phyloP scores from a whole-genome alignment of 257 asterid species.

The Nicotiana tomentosiformis region DNA sequence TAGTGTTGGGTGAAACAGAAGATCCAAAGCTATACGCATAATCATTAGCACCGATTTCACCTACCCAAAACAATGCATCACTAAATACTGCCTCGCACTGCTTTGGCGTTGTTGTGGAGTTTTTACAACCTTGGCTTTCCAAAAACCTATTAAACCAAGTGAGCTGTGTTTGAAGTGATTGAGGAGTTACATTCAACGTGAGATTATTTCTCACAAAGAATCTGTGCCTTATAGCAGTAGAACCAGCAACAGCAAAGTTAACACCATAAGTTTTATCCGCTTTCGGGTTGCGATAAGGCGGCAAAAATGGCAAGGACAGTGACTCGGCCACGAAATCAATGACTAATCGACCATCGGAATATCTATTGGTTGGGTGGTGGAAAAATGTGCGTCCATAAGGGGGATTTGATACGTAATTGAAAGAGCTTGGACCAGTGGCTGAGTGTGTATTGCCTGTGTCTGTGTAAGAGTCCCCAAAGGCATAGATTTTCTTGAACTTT shows the following conservation, averaged over 20 bases:
- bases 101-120: conserved; percentile 17
- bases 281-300: conserved; percentile 39
- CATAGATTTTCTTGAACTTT: conserved; percentile 48
- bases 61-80: conserved; percentile 69
- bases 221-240: conserved; percentile 64
- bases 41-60: conserved; percentile 75
- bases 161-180: conserved; percentile 58
- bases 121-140: conserved; percentile 45
- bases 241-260: conserved; percentile 81
- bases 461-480: conserved; percentile 89
- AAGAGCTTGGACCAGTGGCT: conserved; percentile 58
- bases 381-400: conserved; percentile 84
- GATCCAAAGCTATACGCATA: conserved; percentile 67
- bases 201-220: conserved; percentile 52
- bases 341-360: conserved; percentile 82
- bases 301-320: conserved; percentile 53
- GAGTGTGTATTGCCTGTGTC: conserved; percentile 92
- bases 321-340: conserved; percentile 63
- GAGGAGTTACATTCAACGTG: conserved; percentile 50
- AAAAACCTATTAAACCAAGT: conserved; percentile 43
- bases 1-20: conserved; percentile 28
- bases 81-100: conserved; percentile 36
- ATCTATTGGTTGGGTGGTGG: conserved; percentile 82
- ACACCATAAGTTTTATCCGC: conserved; percentile 37
- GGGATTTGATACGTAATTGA: conserved; percentile 60